Base-by-base conservation (phyloP, 768 basidiomycete genomes). In the Suillus subaureus region DNA sequence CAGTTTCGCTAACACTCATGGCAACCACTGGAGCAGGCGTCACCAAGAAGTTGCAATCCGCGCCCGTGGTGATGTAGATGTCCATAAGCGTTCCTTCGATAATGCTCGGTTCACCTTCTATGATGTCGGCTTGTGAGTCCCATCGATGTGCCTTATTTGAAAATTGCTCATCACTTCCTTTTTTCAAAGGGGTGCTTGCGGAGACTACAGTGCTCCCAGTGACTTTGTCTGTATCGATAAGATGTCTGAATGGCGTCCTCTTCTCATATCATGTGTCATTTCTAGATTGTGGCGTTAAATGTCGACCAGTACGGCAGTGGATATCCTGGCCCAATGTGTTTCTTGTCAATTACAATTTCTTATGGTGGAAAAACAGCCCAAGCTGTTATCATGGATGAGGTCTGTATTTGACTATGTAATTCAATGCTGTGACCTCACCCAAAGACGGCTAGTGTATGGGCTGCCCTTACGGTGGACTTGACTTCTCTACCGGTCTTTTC, bases 401-500 rank as follows among this genome's bases (percentile, higher is more conserved):
- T 88, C 60, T 68, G 71, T 54, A 18, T 61, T 23, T 12, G 21
- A 21, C 56, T 42, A n/a, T 43, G 2, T 28, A 33, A 37, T 57
- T 12, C 43, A 23, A 42, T 64, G 35, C 35, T 31, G n/a, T 64
- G 62, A 62, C 64, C 31, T 64, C 52, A 54, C 35, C 33, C 54
- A 62, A 62, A 61, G 61, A 40, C 51, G 21, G 62, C 26, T 67
- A 90, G 85, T 92, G 91, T 73, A 85, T 87, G 54, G 84, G 83
- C 23, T 94, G 92, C 73, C 85, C 86, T 31, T 82, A 73, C 40
- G 83, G 82, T 33, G 91, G 85, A 49, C 83, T 93, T 33, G 93
- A 94, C 78, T 79, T 93, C 63, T 87, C 88, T 33, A 71, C 76
- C 16, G 87, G 88, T 61, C 82, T 94, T 56, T 94, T 94, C 77